Base-by-base conservation (phyloP, 2,329 filamentous ascomycete species). In the Teratosphaeria pseudoeucalypti region DNA sequence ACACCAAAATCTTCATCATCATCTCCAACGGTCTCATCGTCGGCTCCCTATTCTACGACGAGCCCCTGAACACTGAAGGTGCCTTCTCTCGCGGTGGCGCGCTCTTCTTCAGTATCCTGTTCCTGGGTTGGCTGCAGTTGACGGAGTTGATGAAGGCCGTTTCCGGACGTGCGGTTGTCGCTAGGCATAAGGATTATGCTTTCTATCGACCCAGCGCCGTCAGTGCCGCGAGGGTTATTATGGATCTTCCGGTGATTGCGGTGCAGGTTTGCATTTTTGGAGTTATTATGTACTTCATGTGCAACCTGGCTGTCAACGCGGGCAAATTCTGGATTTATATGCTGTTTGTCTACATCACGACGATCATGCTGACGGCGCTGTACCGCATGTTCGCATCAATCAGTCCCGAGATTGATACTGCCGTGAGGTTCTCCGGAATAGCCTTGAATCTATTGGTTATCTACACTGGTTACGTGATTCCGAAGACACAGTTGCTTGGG, bases 1-100 rank as follows among this genome's bases (percentile, higher is more conserved):
- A 85, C 71, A 92, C 88, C 49, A 94, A 92, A 65, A 80, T 88
- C 61, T 88, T 90, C 73, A 90, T 90, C 70, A 88, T 91, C 66
- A 74, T 92, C 60, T 81, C 86, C 60, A 89, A 89, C 70, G 82
- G 75, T 58, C 78, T 95, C 10, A 89, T 95, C 62, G 85, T 92
- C 58, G 87, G 88, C 1, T 89, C 86, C 2, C 78, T 94, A 19
- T 94, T 94, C 74, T 89, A 90, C 67, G 88, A 83, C 12, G 78
- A 85, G 68, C 75, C 82, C 0, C 67, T 80, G 5, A 77, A 82
- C 65, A 86, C 84, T 1, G 78, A 75, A 49, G 85, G 85, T 39
- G 82, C 84, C 12, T 88, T 88, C 70, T 76, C 80, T 5, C 78
- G 85, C 64, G 83, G 85, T 6, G 85, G 85, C 70, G 77, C 81